Percentiles rank a stretch among this genome's conserved stretches.
Conservation (phyloP, 208 protist genomes). For the Leishmania braziliensis region DNA sequence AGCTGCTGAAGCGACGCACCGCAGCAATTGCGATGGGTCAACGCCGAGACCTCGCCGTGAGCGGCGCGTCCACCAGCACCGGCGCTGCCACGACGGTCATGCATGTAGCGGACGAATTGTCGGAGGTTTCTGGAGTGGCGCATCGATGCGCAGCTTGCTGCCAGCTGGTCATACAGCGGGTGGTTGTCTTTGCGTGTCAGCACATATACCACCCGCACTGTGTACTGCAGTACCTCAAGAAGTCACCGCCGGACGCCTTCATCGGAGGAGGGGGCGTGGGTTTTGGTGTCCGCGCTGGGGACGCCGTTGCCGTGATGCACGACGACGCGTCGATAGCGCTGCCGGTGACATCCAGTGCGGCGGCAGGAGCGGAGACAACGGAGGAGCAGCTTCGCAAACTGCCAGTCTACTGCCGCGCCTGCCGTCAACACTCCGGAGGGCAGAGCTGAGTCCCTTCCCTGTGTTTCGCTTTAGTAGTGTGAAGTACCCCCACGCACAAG, state of each 20-base stretch:
- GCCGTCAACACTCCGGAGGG: constrained; percentile 21
- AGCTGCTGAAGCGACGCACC: constrained; percentile 37
- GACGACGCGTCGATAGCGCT: background rate
- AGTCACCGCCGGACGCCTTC: background rate
- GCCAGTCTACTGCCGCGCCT: constrained; percentile 22
- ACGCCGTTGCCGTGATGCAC: background rate
- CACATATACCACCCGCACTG: constrained; percentile 69
- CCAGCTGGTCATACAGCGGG: constrained; percentile 21
- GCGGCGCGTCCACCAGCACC: background rate
- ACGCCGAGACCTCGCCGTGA: background rate
- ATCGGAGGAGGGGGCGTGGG: background rate
- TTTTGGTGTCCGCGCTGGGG: background rate
- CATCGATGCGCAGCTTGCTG: constrained; percentile 24
- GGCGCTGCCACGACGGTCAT: background rate
- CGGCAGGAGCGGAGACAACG: background rate
- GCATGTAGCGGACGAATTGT: background rate
- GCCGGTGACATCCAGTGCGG: background rate
- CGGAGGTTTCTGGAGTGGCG: background rate
- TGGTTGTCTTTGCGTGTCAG: constrained; percentile 61
- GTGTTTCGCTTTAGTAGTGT: background rate
- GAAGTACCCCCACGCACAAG: background rate
- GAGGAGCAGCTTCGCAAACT: constrained; percentile 22
- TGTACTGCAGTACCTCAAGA: constrained; percentile 44
- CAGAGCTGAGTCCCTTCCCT: background rate
- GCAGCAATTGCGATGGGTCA: constrained; percentile 45